These are phyloP conservation scores for Komagataella pseudopastoris DNA, from an alignment of 805 yeast genomes.

Conservation along the genomic window DNA sequence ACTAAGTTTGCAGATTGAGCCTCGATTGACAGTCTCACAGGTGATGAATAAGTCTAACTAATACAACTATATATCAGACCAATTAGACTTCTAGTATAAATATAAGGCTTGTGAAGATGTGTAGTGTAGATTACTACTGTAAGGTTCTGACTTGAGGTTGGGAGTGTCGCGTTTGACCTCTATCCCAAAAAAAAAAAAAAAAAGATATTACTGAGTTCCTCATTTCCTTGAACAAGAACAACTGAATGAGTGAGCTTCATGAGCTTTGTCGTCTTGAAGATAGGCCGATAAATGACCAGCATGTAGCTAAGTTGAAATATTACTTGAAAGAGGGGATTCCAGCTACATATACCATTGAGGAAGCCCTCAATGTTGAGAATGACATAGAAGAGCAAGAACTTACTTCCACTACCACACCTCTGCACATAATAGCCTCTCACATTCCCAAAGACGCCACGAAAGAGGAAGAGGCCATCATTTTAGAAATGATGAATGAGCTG, in stretches of 20 bases:
- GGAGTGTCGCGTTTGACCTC: background rate
- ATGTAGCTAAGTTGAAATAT: constrained; percentile 28
- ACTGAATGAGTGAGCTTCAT: constrained; percentile 56
- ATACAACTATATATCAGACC: background rate
- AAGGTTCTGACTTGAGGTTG: no score
- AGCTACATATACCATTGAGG: constrained; percentile 72
- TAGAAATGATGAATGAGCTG: constrained; percentile 45
- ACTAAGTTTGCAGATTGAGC: constrained; percentile 63
- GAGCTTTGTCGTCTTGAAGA: constrained; percentile 37
- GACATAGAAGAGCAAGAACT: constrained; percentile 21
- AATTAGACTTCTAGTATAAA: background rate
- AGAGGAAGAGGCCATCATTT: constrained; percentile 31
- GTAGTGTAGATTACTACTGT: background rate
- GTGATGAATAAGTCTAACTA: constrained; percentile 2
- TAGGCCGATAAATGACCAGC: constrained; percentile 36
- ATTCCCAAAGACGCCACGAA: constrained; percentile 24
- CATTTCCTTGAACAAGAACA: background rate
- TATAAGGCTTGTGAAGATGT: background rate
- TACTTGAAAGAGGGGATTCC: constrained; percentile 58
- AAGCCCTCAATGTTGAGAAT: constrained; percentile 44
- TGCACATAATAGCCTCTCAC: constrained; percentile 53
- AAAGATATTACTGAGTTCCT: background rate
- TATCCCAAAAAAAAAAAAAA: no score
- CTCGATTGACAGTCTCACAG: constrained; percentile 32
- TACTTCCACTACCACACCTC: constrained; percentile 57